Conservation (phyloP, 495 filamentous ascomycete genomes). For the Aspergillus biplanus region DNA sequence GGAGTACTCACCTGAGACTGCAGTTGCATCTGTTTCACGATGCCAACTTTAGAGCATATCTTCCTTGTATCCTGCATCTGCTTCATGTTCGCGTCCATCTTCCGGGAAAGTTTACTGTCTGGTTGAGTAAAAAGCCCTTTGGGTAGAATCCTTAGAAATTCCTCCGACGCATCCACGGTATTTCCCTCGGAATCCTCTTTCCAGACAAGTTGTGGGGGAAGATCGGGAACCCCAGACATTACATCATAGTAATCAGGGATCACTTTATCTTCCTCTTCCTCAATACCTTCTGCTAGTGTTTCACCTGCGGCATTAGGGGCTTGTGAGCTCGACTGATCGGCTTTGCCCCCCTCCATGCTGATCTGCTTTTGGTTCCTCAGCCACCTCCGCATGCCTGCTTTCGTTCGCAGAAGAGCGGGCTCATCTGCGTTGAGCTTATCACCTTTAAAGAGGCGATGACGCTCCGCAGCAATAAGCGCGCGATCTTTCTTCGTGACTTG, state of each 20-base stretch:
- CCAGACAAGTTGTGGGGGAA: slow-evolving; percentile 77
- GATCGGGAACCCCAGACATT: slow-evolving; percentile 81
- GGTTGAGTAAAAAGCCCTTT: slow-evolving; percentile 78
- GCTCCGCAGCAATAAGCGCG: slow-evolving; percentile 75
- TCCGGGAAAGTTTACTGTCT: slow-evolving; percentile 72
- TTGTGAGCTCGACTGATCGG: slow-evolving; percentile 52
- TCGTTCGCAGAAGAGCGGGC: slow-evolving; percentile 80
- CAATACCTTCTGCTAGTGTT: slow-evolving; percentile 89
- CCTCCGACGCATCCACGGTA: slow-evolving; percentile 81
- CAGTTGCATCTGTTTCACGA: slow-evolving; percentile 99
- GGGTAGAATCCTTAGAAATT: slow-evolving; percentile 74
- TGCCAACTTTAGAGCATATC: slow-evolving; percentile 90
- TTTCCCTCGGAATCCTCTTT: slow-evolving; percentile 83
- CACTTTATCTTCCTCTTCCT: slow-evolving; percentile 75
- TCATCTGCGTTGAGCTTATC: slow-evolving; percentile 86
- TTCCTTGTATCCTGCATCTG: slow-evolving; percentile 98
- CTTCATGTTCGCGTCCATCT: slow-evolving; percentile 85
- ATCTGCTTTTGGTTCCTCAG: slow-evolving; percentile 71
- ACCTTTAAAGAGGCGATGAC: slow-evolving; percentile 82
- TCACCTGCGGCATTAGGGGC: slow-evolving; percentile 56
- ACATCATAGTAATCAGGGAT: slow-evolving; percentile 95
- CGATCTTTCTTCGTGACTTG: slow-evolving; percentile 97
- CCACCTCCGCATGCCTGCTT: slow-evolving; percentile 80
- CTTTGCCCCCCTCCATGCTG: slow-evolving; percentile 54
- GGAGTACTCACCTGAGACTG: slow-evolving; percentile 77